Percentiles rank a stretch among this genome's conserved stretches.
Conservation (phyloP, 345 rosid genomes). For the Citrus australasica region DNA sequence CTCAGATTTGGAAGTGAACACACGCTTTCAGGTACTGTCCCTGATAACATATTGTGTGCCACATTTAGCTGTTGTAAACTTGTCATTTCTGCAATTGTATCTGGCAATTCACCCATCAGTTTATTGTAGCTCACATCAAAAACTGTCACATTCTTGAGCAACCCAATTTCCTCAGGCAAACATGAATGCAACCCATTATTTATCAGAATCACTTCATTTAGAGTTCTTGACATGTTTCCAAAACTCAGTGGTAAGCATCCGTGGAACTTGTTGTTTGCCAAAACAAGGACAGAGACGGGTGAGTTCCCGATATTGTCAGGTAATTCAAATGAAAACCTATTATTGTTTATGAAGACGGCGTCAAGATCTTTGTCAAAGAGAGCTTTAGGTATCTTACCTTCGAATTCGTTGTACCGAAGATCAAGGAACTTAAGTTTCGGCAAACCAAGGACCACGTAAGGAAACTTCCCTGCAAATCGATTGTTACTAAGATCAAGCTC, state of each 20-base stretch:
- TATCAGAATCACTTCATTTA: constrained; percentile 57
- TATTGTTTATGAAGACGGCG: constrained; percentile 70
- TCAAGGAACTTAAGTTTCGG: constrained; percentile 67
- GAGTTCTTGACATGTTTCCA: constrained; percentile 59
- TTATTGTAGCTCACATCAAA: constrained; percentile 63
- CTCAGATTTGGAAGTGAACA: constrained; percentile 53
- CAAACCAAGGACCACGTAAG: constrained; percentile 50
- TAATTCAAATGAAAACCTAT: constrained; percentile 54
- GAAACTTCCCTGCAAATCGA: constrained; percentile 74
- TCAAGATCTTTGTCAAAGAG: constrained; percentile 73
- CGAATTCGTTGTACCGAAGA: constrained; percentile 83
- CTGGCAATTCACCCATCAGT: constrained; percentile 57
- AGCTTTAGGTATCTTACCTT: constrained; percentile 58
- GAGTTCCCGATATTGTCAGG: constrained; percentile 77
- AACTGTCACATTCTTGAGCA: constrained; percentile 55
- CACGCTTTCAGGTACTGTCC: constrained; percentile 45
- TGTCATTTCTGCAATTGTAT: constrained; percentile 43
- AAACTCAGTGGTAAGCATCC: constrained; percentile 75
- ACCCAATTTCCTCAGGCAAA: constrained; percentile 51
- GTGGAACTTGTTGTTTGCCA: constrained; percentile 57
- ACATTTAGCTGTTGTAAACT: constrained; percentile 54
- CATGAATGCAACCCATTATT: constrained; percentile 65
- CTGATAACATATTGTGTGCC: constrained; percentile 58
- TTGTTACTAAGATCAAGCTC: constrained; percentile 81
- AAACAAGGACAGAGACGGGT: constrained; percentile 63